Evolutionary conservation across 768 basidiomycete genomes (phyloP).

Genomic region (Amanita jacksonii): DNA sequence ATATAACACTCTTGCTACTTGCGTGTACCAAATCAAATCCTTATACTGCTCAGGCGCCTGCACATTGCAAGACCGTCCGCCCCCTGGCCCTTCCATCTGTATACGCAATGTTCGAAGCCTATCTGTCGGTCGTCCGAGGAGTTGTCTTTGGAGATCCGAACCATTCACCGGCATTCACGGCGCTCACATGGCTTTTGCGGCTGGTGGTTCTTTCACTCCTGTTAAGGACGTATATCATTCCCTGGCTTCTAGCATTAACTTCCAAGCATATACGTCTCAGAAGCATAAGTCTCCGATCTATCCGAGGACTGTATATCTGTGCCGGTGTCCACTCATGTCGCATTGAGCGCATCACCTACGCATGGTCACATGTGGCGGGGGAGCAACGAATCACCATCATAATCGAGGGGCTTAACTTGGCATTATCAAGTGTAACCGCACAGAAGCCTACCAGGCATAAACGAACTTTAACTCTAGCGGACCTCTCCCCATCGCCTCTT

Average conservation of each 20-base stretch:
- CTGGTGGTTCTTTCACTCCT: conserved; percentile 45
- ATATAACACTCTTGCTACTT: too few relatives aligned
- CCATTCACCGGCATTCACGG: conserved; percentile 27
- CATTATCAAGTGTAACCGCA: conserved; percentile 27
- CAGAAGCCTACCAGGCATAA: conserved; percentile 25
- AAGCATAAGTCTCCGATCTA: conserved; percentile 68
- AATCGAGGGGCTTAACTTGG: conserved; percentile 51
- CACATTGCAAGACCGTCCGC: too few relatives aligned
- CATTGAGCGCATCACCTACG: conserved; percentile 65
- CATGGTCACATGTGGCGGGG: conserved; percentile 37
- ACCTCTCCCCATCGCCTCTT: conserved; percentile 36
- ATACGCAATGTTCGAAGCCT: conserved; percentile 1
- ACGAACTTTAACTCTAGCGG: conserved; percentile 36
- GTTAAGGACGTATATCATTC: conserved; percentile 57
- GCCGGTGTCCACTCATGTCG: conserved; percentile 43
- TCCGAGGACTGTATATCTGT: conserved; percentile 66
- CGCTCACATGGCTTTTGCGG: conserved; percentile 42
- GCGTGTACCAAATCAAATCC: too few relatives aligned
- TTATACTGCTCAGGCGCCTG: too few relatives aligned
- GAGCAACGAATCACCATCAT: conserved; percentile 52
- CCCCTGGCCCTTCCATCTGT: too few relatives aligned
- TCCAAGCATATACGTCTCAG: conserved; percentile 60
- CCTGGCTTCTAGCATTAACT: conserved; percentile 49
- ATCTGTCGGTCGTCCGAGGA: conserved; percentile 12
- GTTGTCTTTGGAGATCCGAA: conserved; percentile 23